Base-by-base conservation (phyloP, 768 basidiomycete genomes). In the Suillus sp. region DNA sequence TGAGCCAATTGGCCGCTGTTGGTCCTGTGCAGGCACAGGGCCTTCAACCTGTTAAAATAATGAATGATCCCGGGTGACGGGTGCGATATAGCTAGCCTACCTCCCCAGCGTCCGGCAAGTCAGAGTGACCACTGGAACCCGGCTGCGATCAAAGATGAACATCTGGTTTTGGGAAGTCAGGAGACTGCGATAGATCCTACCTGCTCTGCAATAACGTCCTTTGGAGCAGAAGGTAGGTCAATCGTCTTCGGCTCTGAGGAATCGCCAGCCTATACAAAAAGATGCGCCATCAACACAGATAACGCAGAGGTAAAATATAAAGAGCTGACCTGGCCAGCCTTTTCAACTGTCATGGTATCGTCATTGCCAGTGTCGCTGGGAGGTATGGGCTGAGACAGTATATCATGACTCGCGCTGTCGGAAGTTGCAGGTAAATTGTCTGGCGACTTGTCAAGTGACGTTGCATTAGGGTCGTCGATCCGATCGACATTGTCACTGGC, bases 1-100 rank as follows among this genome's bases (percentile, higher is more conserved):
- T 58, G 79, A 81, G 18, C 82, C 78, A 4, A 66, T 61, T 37
- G 78, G 79, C 14, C 67, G 74, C 27, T 68, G 71, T 48, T 59
- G 61, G 22, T 42, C 20, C 9, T 18, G 18, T 38, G 5, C n/a
- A 40, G 55, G 37, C 3, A 40, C 25, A 57, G 8, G 16, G 14
- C 14, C 13, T n/a, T 38, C 25, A 27, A 57, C 25, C 55, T 57
- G 37, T 57, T 8, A 16, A 27, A 57, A 38, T 25, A 18, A 38
- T 57, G 55, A 57, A 57, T 38, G 10, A 27, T 10, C 25, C 25
- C 18, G 6, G 25, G 9, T 0, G 9, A 5, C 16, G 25, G 9
- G 18, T 18, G 25, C 37, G 2, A 38, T 25, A 38, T 38, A 40
- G 16, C 37, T 18, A 38, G 37, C 55, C 22, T 34, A 57, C 55